Evolutionary conservation across 2,329 filamentous ascomycete genomes (phyloP).

Genomic region (Neofusicoccum parvum): DNA sequence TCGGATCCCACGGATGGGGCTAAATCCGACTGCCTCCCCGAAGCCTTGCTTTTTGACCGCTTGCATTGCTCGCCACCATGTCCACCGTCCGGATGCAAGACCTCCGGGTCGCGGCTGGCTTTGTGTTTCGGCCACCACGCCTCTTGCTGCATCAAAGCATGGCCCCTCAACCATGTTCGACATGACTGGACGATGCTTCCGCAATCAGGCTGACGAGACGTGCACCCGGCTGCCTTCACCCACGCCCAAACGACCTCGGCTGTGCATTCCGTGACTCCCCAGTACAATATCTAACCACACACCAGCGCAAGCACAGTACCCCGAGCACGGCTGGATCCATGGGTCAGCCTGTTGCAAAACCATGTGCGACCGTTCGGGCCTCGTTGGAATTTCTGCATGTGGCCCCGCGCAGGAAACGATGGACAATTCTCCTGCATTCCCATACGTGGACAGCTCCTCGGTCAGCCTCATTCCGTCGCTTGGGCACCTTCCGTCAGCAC

Average conservation of each 20-base stretch:
- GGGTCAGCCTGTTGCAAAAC: constrained; percentile 12
- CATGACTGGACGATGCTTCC: constrained; percentile 13
- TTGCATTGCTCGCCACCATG: constrained; percentile 18
- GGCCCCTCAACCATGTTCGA: constrained; percentile 1
- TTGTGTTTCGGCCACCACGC: constrained; percentile 18
- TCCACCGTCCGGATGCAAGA: constrained; percentile 14
- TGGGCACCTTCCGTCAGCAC: constrained; percentile 18
- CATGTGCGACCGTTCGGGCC: constrained; percentile 11
- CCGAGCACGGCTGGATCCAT: constrained; percentile 5
- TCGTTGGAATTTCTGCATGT: constrained; percentile 12
- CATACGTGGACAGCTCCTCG: constrained; percentile 9
- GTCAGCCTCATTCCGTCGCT: constrained; percentile 16
- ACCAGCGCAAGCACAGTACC: neutral
- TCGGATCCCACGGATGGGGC: constrained; percentile 10
- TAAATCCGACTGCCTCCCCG: constrained; percentile 5
- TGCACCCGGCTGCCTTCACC: neutral
- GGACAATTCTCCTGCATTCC: constrained; percentile 19
- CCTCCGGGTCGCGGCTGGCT: constrained; percentile 16
- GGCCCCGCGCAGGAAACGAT: constrained; percentile 9
- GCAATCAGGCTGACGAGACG: constrained; percentile 16
- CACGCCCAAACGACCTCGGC: constrained; percentile 3
- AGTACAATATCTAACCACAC: constrained; percentile 1
- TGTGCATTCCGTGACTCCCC: constrained; percentile 7
- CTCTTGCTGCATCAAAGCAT: constrained; percentile 16
- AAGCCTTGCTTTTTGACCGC: constrained; percentile 17